These are phyloP conservation scores for Allium sativum DNA, from an alignment of 106 monocot genomes.

Conservation along the genomic window DNA sequence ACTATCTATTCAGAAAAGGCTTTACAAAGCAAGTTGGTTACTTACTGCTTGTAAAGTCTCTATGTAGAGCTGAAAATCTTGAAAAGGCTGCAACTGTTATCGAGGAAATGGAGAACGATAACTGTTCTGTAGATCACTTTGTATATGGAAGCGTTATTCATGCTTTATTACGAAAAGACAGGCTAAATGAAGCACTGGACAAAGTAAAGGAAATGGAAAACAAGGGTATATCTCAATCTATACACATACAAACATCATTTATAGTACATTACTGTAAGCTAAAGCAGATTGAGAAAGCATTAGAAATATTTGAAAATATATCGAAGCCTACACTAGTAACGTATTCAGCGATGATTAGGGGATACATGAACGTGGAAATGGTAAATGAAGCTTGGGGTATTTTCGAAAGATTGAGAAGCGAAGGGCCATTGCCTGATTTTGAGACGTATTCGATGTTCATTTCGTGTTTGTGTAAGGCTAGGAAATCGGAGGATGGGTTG, in stretches of 20 bases:
- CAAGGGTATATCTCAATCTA: constrained; percentile 34
- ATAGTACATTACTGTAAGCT: constrained; percentile 68
- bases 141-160: constrained; percentile 72
- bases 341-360: constrained; percentile 71
- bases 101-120: constrained; percentile 27
- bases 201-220: constrained; percentile 61
- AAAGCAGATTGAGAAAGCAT: constrained; percentile 43
- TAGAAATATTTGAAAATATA: constrained; percentile 55
- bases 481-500: constrained; percentile 62
- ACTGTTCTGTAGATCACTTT: constrained; percentile 37
- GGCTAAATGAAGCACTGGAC: constrained; percentile 46
- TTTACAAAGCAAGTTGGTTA: constrained; percentile 41
- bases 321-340: constrained; percentile 66
- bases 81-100: constrained; percentile 39
- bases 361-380: constrained; percentile 63
- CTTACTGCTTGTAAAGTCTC: constrained; percentile 47
- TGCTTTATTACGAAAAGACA: constrained; percentile 47
- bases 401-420: constrained; percentile 40
- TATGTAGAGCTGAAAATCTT: constrained; percentile 47
- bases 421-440: constrained; percentile 72
- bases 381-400: constrained; percentile 59
- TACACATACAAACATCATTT: constrained; percentile 69
- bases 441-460: constrained; percentile 85
- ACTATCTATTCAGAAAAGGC: constrained; percentile 40
- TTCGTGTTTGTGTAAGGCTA: constrained; percentile 45